Conservation (phyloP, 768 basidiomycete species). For the Podaxis carcinomalis region DNA sequence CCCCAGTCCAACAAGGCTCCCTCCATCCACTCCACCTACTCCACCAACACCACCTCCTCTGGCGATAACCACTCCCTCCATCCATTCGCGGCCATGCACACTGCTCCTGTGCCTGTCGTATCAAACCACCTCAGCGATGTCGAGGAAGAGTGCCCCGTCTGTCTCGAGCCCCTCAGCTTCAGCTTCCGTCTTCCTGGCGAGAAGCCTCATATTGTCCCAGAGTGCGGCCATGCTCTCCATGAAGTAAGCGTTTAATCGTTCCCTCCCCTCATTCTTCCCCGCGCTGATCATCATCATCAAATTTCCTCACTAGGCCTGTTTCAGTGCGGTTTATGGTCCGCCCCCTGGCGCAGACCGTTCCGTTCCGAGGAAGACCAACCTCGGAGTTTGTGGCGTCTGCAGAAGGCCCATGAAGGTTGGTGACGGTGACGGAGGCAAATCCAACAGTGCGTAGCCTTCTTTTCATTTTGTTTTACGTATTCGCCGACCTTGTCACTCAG, state of each 20-base stretch:
- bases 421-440: slow-evolving; percentile 81
- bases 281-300: slow-evolving; percentile 5
- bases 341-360: slow-evolving; percentile 57
- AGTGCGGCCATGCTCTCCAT: slow-evolving; percentile 97
- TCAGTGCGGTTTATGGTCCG: slow-evolving; percentile 93
- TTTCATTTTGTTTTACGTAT: slow-evolving; percentile 9
- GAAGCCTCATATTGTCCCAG: slow-evolving; percentile 95
- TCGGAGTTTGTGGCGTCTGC: slow-evolving; percentile 97
- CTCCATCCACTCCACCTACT: slow-evolving; percentile 48
- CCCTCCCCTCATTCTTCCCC: slow-evolving; percentile 4
- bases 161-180: slow-evolving; percentile 91
- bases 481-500: slow-evolving; percentile 35
- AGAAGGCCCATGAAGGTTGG: slow-evolving; percentile 94
- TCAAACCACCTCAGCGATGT: slow-evolving; percentile 61
- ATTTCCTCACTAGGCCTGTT: slow-evolving; percentile 70
- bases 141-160: slow-evolving; percentile 93
- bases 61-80: slow-evolving; percentile 39
- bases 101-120: slow-evolving; percentile 69
- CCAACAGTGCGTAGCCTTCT: slow-evolving; percentile 65
- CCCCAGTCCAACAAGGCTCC: slow-evolving; percentile 34
- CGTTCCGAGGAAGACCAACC: slow-evolving; percentile 64
- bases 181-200: slow-evolving; percentile 92
- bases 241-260: slow-evolving; percentile 47
- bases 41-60: slow-evolving; percentile 36
- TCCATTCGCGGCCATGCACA: slow-evolving; percentile 57